These are phyloP conservation scores for Tylopilus plumbeoviolaceoides DNA, from an alignment of 768 basidiomycete genomes.

Conservation along the genomic window DNA sequence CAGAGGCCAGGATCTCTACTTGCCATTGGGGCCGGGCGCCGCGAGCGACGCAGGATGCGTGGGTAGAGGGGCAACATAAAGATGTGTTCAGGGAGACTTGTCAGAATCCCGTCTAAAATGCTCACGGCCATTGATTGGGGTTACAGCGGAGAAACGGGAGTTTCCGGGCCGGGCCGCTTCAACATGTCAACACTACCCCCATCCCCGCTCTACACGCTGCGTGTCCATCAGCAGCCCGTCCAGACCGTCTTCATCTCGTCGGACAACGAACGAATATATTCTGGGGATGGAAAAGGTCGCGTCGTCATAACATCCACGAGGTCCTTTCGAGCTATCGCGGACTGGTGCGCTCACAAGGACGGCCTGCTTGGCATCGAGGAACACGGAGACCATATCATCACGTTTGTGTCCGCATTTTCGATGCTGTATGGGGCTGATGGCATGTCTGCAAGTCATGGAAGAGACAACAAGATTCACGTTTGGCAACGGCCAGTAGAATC, in stretches of 20 bases:
- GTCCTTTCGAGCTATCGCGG: conserved; percentile 64
- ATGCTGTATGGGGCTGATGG: neutral
- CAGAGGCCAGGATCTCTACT: no score
- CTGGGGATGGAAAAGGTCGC: conserved; percentile 78
- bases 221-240: conserved; percentile 65
- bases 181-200: conserved; percentile 35
- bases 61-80: no score
- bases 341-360: conserved; percentile 79
- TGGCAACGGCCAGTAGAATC: conserved; percentile 57
- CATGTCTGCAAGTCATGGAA: conserved; percentile 52
- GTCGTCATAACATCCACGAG: conserved; percentile 74
- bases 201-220: conserved; percentile 69
- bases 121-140: no score
- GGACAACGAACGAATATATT: conserved; percentile 79
- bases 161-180: neutral
- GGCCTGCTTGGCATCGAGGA: conserved; percentile 78
- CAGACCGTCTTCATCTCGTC: conserved; percentile 57
- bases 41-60: no score
- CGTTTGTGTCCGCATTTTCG: conserved; percentile 49
- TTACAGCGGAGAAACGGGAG: no score
- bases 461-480: conserved; percentile 83
- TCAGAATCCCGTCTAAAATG: no score
- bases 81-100: no score
- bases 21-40: no score
- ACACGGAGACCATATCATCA: conserved; percentile 62